Evolutionary conservation across 2,329 filamentous ascomycete species (phyloP).

Genomic region (Stagonosporopsis cucurbitacearum): DNA sequence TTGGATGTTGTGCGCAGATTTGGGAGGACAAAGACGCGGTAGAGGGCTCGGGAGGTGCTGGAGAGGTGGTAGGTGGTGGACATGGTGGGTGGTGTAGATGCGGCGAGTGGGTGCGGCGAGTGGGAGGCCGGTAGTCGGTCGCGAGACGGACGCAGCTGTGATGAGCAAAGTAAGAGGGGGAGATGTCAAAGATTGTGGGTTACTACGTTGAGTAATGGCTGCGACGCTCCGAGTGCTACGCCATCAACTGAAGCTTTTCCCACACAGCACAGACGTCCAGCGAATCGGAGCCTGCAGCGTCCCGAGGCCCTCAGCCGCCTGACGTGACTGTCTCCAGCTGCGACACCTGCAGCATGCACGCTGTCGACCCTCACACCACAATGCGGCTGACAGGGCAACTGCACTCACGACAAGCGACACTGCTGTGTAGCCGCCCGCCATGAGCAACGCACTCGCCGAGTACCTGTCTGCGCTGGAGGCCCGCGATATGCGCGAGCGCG

Average conservation of each 20-base stretch:
- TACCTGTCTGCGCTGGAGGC: constrained; percentile 78
- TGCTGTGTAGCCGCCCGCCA: constrained; percentile 45
- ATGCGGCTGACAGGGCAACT: constrained; percentile 26
- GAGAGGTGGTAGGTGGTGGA: constrained; percentile 42
- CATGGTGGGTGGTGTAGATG: constrained; percentile 24
- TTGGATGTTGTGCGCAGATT: constrained; percentile 27
- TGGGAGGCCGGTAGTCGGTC: background rate
- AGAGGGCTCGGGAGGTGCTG: constrained; percentile 50
- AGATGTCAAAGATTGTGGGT: background rate
- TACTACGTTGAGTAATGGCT: background rate
- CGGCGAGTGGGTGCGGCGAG: background rate
- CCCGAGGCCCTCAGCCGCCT: constrained; percentile 16
- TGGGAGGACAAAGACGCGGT: constrained; percentile 53
- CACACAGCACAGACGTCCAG: constrained; percentile 14
- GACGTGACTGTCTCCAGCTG: constrained; percentile 13
- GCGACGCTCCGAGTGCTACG: constrained; percentile 3
- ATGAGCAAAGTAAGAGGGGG: too few species aligned
- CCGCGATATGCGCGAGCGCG: constrained; percentile 71
- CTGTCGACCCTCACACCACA: constrained; percentile 12
- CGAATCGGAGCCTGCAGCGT: constrained; percentile 22
- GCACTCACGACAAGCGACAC: constrained; percentile 2
- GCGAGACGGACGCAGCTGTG: background rate
- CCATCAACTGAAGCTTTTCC: constrained; percentile 23
- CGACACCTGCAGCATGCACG: constrained; percentile 7
- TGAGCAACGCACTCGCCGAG: constrained; percentile 79